Base-by-base conservation (phyloP, 495 filamentous ascomycete genomes). In the Lepidopterella palustris region DNA sequence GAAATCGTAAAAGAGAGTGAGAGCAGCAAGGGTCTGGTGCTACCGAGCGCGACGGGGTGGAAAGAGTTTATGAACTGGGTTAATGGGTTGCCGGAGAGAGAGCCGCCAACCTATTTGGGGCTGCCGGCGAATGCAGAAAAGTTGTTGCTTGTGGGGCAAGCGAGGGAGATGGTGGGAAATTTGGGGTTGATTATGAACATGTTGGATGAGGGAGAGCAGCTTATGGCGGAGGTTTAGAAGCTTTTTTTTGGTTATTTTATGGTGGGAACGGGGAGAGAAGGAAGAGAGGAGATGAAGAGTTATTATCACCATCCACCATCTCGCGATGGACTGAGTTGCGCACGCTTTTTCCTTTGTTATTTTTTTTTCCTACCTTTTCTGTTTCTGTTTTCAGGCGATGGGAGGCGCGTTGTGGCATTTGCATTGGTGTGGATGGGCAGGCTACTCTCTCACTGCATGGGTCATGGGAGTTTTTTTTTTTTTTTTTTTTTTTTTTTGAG, bases 121-220 rank as follows among this genome's bases (percentile, higher is more conserved):
- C 73, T 99, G 58, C 95, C 93, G 35, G 89, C 91, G 23, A 96
- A 97, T 70, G 95, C 93, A 49, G 93, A 99, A 82, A 97, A 97
- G 75, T 68, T 99, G 71, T 72, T 99, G 67, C 74, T 99, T 45
- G 89, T 97, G 31, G 92, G 89, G 13, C 86, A 96, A 70, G 93
- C 92, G 40, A 80, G 79, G 62, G 88, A 86, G 68, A 84, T 96
- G 84, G 86, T 97, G 63, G 79, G 79, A 60, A 92, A 97, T 75
- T 64, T 97, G 70, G 84, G 83, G 63, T 86, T 85, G 67, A 85
- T 98, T 47, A 87, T 87, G 58, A 85, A 84, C 60, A 77, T 96
- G 74, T 71, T 98, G 67, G 92, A 97, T 73, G 95, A 98, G 70
- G 90, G 89, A 5, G 95, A 98, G 79, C 87, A 90, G 73, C 74